phyloP scores from a whole-genome alignment of 2,329 filamentous ascomycete genomes.

The Colletotrichum plurivorum region DNA sequence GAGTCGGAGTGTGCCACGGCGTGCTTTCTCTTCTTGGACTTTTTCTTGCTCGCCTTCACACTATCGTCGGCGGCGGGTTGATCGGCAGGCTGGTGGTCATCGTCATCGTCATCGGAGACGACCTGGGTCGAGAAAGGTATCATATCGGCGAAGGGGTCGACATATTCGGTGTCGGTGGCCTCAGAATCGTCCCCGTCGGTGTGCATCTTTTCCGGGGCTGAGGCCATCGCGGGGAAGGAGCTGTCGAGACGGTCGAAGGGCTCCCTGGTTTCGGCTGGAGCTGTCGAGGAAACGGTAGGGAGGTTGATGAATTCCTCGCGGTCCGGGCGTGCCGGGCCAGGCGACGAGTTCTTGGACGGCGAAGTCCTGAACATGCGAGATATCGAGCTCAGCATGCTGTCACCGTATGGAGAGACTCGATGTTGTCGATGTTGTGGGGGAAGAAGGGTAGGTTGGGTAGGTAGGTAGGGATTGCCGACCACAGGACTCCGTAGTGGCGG shows the following conservation, averaged over 20 bases:
- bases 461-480: no score
- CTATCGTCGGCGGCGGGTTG: not conserved
- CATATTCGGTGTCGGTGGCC: constrained; percentile 20
- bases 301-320: not conserved
- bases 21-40: constrained; percentile 24
- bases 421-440: no score
- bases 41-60: constrained; percentile 14
- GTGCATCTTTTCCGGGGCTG: not conserved
- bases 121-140: constrained; percentile 33
- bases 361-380: constrained; percentile 20
- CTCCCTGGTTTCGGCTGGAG: constrained; percentile 20
- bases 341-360: constrained; percentile 33
- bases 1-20: not conserved
- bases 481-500: no score
- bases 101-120: not conserved
- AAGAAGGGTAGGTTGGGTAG: no score
- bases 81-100: not conserved
- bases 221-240: constrained; percentile 13
- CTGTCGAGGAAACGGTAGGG: constrained; percentile 20
- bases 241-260: constrained; percentile 14
- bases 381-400: constrained; percentile 34
- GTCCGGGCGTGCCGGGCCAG: constrained; percentile 26
- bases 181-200: constrained; percentile 5
- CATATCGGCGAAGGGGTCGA: constrained; percentile 32
- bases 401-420: no score